Conservation (phyloP, 345 rosid species). For the Eucalyptus viminalis region DNA sequence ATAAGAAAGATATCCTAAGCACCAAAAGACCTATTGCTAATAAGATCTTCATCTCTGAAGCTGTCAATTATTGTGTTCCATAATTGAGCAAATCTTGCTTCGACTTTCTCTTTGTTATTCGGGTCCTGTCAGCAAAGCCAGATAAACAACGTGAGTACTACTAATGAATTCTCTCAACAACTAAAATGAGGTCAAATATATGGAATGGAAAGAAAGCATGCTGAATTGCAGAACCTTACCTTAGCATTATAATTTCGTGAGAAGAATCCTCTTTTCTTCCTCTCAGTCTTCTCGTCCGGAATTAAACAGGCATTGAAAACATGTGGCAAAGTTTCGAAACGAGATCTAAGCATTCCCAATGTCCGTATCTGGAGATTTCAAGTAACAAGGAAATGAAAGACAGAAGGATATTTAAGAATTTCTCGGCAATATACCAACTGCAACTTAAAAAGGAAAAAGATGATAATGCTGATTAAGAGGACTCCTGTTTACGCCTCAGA, state of each 20-base stretch:
- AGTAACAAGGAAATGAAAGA: not conserved
- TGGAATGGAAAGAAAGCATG: not conserved
- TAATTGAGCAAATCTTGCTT: conserved; percentile 94
- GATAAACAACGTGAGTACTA: not conserved
- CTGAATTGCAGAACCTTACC: conserved; percentile 16
- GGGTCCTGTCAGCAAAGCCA: conserved; percentile 26
- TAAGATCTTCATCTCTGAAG: conserved; percentile 95
- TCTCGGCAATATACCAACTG: not conserved
- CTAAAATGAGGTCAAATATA: not conserved
- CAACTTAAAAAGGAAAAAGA: not conserved
- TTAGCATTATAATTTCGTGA: conserved; percentile 34
- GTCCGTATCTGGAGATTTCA: conserved; percentile 67
- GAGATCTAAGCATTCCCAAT: conserved; percentile 96
- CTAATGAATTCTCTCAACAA: not conserved
- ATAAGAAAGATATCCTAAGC: not conserved
- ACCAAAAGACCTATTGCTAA: conserved; percentile 51
- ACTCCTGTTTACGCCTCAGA: not conserved
- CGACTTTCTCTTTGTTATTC: conserved; percentile 59
- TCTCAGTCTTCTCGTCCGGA: conserved; percentile 53
- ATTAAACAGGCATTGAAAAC: conserved; percentile 82
- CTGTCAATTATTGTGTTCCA: conserved; percentile 97
- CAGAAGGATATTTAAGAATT: not conserved
- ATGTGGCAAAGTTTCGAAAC: conserved; percentile 78
- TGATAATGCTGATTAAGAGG: not conserved
- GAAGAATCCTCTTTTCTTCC: conserved; percentile 62